Evolutionary conservation across 108 stramenopile genomes (phyloP).

Genomic region (Seminavis robusta): DNA sequence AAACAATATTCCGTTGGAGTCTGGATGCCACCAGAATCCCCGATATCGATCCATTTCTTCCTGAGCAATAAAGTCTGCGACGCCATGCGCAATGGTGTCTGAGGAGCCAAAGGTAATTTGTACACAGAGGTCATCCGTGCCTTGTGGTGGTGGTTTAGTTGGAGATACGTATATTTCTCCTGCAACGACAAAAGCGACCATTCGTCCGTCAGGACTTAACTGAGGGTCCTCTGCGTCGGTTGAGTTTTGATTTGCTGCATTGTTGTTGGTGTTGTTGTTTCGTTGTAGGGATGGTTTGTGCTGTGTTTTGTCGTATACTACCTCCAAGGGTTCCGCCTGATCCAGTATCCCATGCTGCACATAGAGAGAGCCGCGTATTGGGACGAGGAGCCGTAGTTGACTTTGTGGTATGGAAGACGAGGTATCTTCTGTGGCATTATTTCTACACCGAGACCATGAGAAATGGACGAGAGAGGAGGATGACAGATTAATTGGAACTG

Average conservation of each 20-base stretch:
- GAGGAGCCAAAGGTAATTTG: conserved; percentile 42
- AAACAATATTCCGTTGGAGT: conserved; percentile 64
- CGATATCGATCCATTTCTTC: conserved; percentile 96
- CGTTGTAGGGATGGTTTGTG: neutral
- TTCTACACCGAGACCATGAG: neutral
- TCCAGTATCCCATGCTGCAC: conserved; percentile 58
- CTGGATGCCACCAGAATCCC: conserved; percentile 89
- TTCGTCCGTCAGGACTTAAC: conserved; percentile 52
- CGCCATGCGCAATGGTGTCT: conserved; percentile 66
- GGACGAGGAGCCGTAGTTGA: conserved; percentile 47
- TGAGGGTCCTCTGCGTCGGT: conserved; percentile 62
- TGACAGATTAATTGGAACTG: neutral
- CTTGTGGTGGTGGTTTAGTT: neutral
- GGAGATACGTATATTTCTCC: conserved; percentile 56
- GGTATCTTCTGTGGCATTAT: neutral
- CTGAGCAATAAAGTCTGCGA: conserved; percentile 91
- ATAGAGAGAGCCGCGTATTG: conserved; percentile 50
- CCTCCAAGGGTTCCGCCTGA: conserved; percentile 16
- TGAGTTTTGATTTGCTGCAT: neutral
- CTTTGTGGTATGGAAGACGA: neutral
- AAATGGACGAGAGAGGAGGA: neutral
- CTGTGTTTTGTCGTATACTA: conserved; percentile 58
- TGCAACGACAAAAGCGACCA: conserved; percentile 58
- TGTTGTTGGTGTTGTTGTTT: neutral
- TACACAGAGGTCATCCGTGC: conserved; percentile 12